These are phyloP conservation scores for Pyrrhoderma lamaoense DNA, from an alignment of 1,284 basidiomycete genomes.

Conservation along the genomic window DNA sequence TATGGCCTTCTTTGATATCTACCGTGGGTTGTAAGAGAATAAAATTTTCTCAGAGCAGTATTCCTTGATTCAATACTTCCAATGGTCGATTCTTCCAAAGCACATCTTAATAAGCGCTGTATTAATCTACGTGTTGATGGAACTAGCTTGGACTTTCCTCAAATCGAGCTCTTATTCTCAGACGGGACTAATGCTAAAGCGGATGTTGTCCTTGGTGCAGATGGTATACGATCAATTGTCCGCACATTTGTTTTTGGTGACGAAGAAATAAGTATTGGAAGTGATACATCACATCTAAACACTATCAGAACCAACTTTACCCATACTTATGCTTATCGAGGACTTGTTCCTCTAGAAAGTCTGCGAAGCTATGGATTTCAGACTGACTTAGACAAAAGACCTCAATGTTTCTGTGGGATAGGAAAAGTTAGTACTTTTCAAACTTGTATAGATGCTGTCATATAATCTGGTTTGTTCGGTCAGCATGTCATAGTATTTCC, in stretches of 20 bases:
- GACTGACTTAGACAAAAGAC: conserved; percentile 30
- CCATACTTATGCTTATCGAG: conserved; percentile 41
- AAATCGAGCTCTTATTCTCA: conserved; percentile 32
- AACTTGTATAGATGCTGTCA: neutral
- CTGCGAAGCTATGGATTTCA: conserved; percentile 36
- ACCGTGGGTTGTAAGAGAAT: no score
- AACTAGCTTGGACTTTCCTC: conserved; percentile 25
- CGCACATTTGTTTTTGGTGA: conserved; percentile 32
- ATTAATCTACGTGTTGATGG: conserved; percentile 20
- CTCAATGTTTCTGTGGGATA: conserved; percentile 36
- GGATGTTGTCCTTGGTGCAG: conserved; percentile 47
- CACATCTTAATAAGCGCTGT: conserved; percentile 48
- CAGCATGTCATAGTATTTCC: conserved; percentile 52
- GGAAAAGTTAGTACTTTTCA: conserved; percentile 31
- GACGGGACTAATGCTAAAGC: conserved; percentile 40
- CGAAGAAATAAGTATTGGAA: conserved; percentile 18
- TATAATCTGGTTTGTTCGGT: neutral
- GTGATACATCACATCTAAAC: neutral
- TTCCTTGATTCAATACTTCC: conserved; percentile 44
- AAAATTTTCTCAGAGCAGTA: conserved; percentile 24
- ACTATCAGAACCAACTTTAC: conserved; percentile 30
- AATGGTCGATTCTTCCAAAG: conserved; percentile 33
- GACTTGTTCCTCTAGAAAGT: conserved; percentile 33
- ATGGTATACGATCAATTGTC: conserved; percentile 44
- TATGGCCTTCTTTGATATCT: neutral